A percentile compares a stretch with the other conserved stretches of the same genome.
Evolutionary conservation across 169 alveolate genomes (phyloP).

Genomic region (Eimeria necatrix): DNA sequence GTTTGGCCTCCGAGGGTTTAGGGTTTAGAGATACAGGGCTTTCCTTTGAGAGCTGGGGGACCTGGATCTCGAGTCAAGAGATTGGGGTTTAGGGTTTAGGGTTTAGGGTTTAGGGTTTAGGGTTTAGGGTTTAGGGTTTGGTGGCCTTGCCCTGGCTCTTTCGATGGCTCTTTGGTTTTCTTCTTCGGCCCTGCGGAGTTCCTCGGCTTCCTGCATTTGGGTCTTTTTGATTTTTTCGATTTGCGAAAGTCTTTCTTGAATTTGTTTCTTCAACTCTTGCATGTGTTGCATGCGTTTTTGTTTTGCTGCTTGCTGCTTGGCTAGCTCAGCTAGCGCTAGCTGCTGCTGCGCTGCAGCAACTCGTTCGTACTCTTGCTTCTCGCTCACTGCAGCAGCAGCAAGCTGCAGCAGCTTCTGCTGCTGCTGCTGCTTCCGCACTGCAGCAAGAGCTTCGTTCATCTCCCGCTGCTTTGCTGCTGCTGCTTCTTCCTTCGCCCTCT

Average conservation of each 20-base stretch:
- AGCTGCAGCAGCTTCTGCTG: constrained; percentile 45
- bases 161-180: constrained; percentile 50
- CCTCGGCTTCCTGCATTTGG: constrained; percentile 33
- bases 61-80: too few relatives aligned
- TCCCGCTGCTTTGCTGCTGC: constrained; percentile 6
- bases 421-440: constrained; percentile 68
- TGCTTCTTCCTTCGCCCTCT: constrained; percentile 48
- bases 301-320: constrained; percentile 86
- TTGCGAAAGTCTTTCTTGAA: background rate
- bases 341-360: constrained; percentile 84
- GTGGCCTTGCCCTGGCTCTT: constrained; percentile 7
- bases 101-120: background rate
- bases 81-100: background rate
- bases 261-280: constrained; percentile 85
- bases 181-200: constrained; percentile 53
- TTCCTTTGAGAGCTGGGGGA: too few relatives aligned
- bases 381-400: constrained; percentile 78
- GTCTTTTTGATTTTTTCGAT: background rate
- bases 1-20: too few relatives aligned
- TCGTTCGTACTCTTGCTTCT: constrained; percentile 88
- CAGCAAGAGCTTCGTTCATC: constrained; percentile 60
- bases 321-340: constrained; percentile 86
- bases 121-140: background rate
- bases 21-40: background rate
- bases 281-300: constrained; percentile 83